Evolutionary conservation across 768 basidiomycete species (phyloP).

Genomic region (Lepiota venenata): DNA sequence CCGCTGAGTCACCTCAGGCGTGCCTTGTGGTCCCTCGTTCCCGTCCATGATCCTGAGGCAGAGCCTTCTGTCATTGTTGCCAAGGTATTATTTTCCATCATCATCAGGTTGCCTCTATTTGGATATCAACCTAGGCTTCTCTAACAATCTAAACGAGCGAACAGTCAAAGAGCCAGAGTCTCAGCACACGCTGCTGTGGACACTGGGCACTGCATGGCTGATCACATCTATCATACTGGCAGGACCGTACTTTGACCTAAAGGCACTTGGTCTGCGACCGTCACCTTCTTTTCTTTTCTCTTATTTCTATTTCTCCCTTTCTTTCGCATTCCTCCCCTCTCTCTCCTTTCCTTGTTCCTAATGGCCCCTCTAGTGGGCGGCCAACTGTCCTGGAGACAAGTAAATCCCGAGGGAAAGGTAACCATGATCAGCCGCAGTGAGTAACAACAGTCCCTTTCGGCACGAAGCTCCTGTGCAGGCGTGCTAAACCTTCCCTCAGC

Average conservation of each 20-base stretch:
- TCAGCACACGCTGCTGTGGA: not conserved
- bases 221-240: conserved; percentile 6
- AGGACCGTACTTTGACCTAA: not conserved
- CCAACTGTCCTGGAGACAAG: conserved; percentile 10
- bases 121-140: not conserved
- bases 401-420: not conserved
- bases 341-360: not conserved
- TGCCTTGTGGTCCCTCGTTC: not conserved
- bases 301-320: not conserved
- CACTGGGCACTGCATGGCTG: conserved; percentile 1
- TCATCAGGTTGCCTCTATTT: not conserved
- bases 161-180: not conserved
- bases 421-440: not conserved
- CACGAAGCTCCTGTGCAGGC: not conserved
- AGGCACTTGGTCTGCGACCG: conserved; percentile 1
- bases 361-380: conserved; percentile 1
- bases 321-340: not conserved
- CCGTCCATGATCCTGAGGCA: too few species aligned
- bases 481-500: not conserved
- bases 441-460: not conserved
- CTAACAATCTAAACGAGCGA: not conserved
- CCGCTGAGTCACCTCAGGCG: not conserved
- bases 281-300: not conserved
- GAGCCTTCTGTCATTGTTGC: not conserved
- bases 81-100: conserved; percentile 4